These are phyloP conservation scores for Fomitopsis pinicola DNA, from an alignment of 1,284 basidiomycete species.

Conservation along the genomic window DNA sequence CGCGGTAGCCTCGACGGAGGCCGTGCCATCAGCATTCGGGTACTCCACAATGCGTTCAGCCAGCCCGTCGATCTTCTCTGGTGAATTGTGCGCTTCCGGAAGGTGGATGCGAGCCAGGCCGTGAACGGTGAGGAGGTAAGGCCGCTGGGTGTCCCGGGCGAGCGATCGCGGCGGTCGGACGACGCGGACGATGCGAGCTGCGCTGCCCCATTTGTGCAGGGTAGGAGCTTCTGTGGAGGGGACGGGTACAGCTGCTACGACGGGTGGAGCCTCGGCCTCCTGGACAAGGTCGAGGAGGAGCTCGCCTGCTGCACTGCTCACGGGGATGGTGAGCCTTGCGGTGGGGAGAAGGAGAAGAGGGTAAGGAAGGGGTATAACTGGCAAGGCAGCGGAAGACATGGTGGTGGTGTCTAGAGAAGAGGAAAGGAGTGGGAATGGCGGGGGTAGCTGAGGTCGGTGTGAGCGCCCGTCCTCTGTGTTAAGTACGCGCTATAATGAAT, in stretches of 20 bases:
- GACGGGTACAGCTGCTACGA: conserved; percentile 63
- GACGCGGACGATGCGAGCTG: conserved; percentile 59
- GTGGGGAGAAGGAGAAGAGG: conserved; percentile 67
- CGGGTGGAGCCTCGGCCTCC: conserved; percentile 53
- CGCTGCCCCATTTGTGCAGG: conserved; percentile 37
- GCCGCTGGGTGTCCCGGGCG: conserved; percentile 23
- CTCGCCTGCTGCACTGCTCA: conserved; percentile 53
- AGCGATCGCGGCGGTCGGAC: conserved; percentile 41
- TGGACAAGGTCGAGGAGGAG: conserved; percentile 57
- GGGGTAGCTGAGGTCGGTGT: no score
- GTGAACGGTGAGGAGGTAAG: conserved; percentile 60
- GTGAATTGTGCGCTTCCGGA: conserved; percentile 25
- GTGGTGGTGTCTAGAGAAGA: background rate
- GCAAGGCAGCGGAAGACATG: conserved; percentile 46
- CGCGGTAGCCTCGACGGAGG: conserved; percentile 49
- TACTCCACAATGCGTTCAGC: conserved; percentile 47
- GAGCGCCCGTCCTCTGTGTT: no score
- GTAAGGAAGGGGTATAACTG: conserved; percentile 56
- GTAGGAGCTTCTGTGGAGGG: conserved; percentile 26
- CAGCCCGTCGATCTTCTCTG: conserved; percentile 27
- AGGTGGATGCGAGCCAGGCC: conserved; percentile 56
- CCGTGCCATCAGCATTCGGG: conserved; percentile 39
- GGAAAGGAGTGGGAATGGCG: background rate
- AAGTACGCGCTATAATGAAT: background rate
- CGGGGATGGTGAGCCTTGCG: conserved; percentile 56